These are phyloP conservation scores for Puccinia horiana DNA, from an alignment of 1,284 basidiomycete species.

Conservation along the genomic window DNA sequence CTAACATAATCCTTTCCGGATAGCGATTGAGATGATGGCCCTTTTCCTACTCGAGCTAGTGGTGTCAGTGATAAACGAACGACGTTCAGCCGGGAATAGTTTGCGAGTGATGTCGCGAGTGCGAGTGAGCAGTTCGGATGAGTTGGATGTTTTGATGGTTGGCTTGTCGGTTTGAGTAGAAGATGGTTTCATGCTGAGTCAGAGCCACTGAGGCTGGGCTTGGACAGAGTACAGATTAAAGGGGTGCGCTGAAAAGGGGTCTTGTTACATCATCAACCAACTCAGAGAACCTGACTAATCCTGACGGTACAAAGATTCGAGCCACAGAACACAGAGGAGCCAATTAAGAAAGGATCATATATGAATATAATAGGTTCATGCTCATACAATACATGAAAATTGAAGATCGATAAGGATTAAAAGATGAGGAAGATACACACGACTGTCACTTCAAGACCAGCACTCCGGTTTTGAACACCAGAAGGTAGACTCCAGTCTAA, in stretches of 20 bases:
- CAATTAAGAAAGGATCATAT: background rate
- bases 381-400: background rate
- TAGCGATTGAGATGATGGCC: constrained; percentile 41
- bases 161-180: too few species aligned
- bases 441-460: background rate
- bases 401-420: background rate
- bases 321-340: too few species aligned
- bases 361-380: background rate
- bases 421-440: background rate
- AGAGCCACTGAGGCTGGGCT: too few species aligned
- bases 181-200: background rate
- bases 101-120: background rate
- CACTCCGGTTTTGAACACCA: too few species aligned
- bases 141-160: background rate
- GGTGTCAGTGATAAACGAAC: constrained; percentile 36
- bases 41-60: constrained; percentile 24
- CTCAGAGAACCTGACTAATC: too few species aligned
- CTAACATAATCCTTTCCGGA: constrained; percentile 43
- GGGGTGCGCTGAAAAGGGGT: too few species aligned
- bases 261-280: too few species aligned
- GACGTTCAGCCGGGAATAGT: constrained; percentile 26
- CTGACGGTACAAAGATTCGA: too few species aligned
- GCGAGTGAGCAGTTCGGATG: background rate
- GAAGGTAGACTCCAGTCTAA: too few species aligned
- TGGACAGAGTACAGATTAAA: too few species aligned